Base-by-base conservation (phyloP, 108 stramenopile species). In the Thalassiosira profunda region DNA sequence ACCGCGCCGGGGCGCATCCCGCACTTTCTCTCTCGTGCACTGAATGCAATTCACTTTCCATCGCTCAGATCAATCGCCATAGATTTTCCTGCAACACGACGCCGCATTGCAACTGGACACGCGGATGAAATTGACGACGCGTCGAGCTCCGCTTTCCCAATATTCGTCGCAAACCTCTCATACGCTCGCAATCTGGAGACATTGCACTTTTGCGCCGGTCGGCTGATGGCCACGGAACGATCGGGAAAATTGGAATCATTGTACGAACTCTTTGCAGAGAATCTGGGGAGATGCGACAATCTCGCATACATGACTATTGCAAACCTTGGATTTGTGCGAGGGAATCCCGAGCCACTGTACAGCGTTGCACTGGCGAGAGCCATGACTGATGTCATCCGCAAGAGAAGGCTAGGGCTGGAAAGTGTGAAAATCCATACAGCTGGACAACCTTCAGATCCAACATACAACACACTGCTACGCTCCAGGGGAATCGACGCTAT, bases 191-290 rank as follows among this genome's bases (percentile, higher is more conserved):
- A 67, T 43, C 54, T 67, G 14, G 42, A 67, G 36, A 24, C 30
- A 46, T 37, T 67, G 11, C 18, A 55, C 25, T 43, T 67, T 12
- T 21, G 45, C 56, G 52, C 54, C 30, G 37, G 41, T 20, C 38
- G 66, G 30, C 38, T 67, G 21, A 67, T 67, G 66, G 42, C 25
- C 0, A 31, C 11, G 12, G 42, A 67, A n/a, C 2, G 42, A 55
- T 31, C 42, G 25, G 53, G 52, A 8, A 53, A 67, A 3, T 11
- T 67, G 6, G 66, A 67, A 20, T 40, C 40, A 17, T 30, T 67
- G 25, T 67, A 67, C 34, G 66, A 67, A 56, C 38, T 56, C n/a
- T 56, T 67, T 8, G 40, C 33, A 23, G 33, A 51, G 12, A 67
- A 56, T 56, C 40, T 67, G 11, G 21, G 21, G 26, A 34, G 49